Conservation (phyloP, 352 stramenopile species). For the Pythium grandisporangium region DNA sequence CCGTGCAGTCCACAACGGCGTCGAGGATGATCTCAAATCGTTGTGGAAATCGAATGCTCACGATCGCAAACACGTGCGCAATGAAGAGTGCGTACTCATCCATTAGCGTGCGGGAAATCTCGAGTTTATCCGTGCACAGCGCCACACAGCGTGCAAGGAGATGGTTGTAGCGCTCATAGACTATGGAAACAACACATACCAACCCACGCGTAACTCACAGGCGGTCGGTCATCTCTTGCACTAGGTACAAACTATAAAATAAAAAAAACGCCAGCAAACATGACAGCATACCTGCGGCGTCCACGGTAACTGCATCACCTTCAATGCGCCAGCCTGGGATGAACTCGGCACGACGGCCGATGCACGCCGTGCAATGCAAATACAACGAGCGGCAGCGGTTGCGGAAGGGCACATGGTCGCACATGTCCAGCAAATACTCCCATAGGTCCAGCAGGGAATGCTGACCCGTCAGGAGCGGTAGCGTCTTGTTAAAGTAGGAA, state of each 20-base stretch:
- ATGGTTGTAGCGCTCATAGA: conserved; percentile 48
- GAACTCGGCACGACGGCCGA: conserved; percentile 74
- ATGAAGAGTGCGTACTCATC: conserved; percentile 72
- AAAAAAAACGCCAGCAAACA: no score
- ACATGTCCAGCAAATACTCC: conserved; percentile 80
- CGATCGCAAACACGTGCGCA: conserved; percentile 50
- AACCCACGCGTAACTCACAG: no score
- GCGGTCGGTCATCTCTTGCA: not conserved
- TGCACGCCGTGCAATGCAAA: conserved; percentile 57
- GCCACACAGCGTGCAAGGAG: conserved; percentile 47
- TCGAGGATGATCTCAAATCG: conserved; percentile 34
- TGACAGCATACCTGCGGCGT: conserved; percentile 17
- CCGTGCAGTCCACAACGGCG: conserved; percentile 41
- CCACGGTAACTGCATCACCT: conserved; percentile 35
- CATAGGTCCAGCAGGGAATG: conserved; percentile 66
- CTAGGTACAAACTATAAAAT: not conserved
- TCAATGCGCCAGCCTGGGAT: conserved; percentile 56
- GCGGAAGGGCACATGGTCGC: conserved; percentile 59
- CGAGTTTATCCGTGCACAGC: conserved; percentile 55
- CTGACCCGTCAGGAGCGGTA: conserved; percentile 58
- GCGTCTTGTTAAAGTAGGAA: conserved; percentile 68
- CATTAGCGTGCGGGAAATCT: conserved; percentile 46
- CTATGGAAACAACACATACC: conserved; percentile 15
- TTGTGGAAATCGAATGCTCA: conserved; percentile 61
- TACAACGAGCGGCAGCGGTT: conserved; percentile 67